Evolutionary conservation across 1,139 yeast species (phyloP).

Genomic region (Komagataea norvegica): DNA sequence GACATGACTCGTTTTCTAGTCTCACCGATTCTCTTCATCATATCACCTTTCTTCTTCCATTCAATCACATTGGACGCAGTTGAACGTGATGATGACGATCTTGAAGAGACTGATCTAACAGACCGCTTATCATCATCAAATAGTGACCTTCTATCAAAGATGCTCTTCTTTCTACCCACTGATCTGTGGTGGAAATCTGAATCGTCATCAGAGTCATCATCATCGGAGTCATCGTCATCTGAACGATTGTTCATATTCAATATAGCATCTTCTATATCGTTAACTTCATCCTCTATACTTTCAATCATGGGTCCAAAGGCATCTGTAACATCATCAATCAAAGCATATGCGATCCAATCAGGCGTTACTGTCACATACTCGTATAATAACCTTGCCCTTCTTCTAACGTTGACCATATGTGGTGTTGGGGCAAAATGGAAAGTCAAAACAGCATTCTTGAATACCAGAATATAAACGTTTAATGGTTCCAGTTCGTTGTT

Average conservation of each 20-base stretch:
- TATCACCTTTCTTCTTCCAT: conserved; percentile 91
- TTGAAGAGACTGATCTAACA: conserved; percentile 12
- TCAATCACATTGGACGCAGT: conserved; percentile 53
- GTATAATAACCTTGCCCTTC: conserved; percentile 81
- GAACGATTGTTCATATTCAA: conserved; percentile 62
- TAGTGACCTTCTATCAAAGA: conserved; percentile 9
- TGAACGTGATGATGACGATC: conserved; percentile 31
- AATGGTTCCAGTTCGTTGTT: conserved; percentile 84
- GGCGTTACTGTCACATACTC: conserved; percentile 88
- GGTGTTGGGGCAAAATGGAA: conserved; percentile 95
- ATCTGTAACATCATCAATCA: conserved; percentile 95
- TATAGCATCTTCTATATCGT: conserved; percentile 86
- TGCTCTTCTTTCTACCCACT: conserved; percentile 8
- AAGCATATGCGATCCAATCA: conserved; percentile 96
- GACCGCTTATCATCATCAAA: conserved; percentile 22
- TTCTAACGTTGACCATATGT: conserved; percentile 90
- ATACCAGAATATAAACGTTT: conserved; percentile 89
- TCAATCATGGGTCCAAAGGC: conserved; percentile 96
- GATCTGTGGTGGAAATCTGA: conserved; percentile 11
- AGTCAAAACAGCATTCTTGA: conserved; percentile 84
- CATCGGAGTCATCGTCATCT: conserved; percentile 29
- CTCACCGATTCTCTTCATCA: conserved; percentile 92
- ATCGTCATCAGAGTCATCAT: conserved; percentile 18
- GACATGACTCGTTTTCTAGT: conserved; percentile 94
- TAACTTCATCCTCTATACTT: conserved; percentile 88